phyloP scores from a whole-genome alignment of 1,284 basidiomycete genomes.

The Lentinus polychrous region DNA sequence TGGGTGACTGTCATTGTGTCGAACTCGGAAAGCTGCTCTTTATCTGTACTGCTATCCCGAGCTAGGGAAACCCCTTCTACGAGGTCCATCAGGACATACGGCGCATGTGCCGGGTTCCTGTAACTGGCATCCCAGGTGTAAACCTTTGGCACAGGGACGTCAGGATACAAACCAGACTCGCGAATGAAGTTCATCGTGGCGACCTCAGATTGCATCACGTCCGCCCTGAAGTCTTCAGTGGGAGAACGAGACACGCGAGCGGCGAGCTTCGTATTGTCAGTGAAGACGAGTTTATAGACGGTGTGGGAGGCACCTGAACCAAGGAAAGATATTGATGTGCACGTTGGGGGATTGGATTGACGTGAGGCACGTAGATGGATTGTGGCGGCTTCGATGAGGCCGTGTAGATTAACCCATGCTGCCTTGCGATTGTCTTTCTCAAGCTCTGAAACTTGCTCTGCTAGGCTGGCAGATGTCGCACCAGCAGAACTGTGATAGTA shows the following conservation, averaged over 20 bases:
- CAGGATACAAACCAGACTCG: constrained; percentile 3
- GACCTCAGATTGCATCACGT: constrained; percentile 2
- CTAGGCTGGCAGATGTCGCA: too few species aligned
- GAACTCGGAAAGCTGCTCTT: background rate
- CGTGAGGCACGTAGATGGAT: background rate
- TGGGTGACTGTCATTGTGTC: constrained; percentile 5
- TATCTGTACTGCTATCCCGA: background rate
- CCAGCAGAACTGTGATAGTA: too few species aligned
- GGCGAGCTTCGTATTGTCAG: background rate
- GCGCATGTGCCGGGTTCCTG: background rate
- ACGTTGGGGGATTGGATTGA: background rate
- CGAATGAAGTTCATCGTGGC: constrained; percentile 3
- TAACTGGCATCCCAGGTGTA: background rate
- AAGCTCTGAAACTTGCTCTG: too few species aligned
- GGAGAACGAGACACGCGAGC: background rate
- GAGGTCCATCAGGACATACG: constrained; percentile 11
- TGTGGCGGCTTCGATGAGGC: constrained; percentile 1
- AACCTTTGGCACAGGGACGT: constrained; percentile 2
- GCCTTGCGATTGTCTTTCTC: background rate
- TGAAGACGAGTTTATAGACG: constrained; percentile 4
- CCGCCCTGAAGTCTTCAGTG: background rate
- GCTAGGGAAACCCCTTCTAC: constrained; percentile 4
- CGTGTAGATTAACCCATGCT: background rate
- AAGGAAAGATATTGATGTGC: constrained; percentile 2
- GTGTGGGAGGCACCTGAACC: background rate